A percentile compares a stretch with the other conserved stretches of the same genome.
Evolutionary conservation across 106 monocot genomes (phyloP).

Genomic region (Agapanthus africanus): DNA sequence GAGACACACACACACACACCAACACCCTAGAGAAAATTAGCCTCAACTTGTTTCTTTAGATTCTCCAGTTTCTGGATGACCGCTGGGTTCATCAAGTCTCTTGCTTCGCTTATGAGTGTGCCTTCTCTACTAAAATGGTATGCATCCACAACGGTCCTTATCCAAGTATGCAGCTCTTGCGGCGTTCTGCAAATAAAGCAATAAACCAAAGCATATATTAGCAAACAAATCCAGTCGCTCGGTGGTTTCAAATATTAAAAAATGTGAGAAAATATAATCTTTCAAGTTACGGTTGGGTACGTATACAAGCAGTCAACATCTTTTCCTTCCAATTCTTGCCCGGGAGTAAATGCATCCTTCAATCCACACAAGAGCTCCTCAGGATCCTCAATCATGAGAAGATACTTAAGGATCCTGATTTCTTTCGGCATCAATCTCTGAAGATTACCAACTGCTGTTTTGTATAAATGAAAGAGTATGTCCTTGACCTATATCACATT

Average conservation of each 20-base stretch:
- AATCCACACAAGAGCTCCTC: slow-evolving; percentile 55
- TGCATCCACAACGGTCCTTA: slow-evolving; percentile 72
- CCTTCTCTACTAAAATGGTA: slow-evolving; percentile 84
- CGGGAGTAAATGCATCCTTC: slow-evolving; percentile 88
- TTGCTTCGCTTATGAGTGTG: slow-evolving; percentile 78
- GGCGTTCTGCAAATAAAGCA: slow-evolving; percentile 57
- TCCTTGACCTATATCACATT: slow-evolving; percentile 77
- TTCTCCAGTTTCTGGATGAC: slow-evolving; percentile 65
- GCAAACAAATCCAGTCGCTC: neutral
- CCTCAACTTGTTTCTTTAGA: slow-evolving; percentile 55
- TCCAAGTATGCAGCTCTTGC: slow-evolving; percentile 59
- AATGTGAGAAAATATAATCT: no score
- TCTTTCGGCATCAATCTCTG: slow-evolving; percentile 95
- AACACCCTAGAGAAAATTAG: slow-evolving; percentile 67
- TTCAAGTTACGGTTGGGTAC: slow-evolving; percentile 25
- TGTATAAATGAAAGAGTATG: slow-evolving; percentile 79
- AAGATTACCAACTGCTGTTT: slow-evolving; percentile 73
- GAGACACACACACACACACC: no score
- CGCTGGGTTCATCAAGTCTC: slow-evolving; percentile 83
- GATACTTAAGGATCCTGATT: slow-evolving; percentile 83
- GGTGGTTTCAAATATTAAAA: neutral
- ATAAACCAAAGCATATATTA: slow-evolving; percentile 6
- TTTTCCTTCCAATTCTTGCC: slow-evolving; percentile 68
- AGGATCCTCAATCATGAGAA: slow-evolving; percentile 69
- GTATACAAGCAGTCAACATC: slow-evolving; percentile 81